Base-by-base conservation (phyloP, 1,284 basidiomycete species). In the Boletus albobrunnescens region DNA sequence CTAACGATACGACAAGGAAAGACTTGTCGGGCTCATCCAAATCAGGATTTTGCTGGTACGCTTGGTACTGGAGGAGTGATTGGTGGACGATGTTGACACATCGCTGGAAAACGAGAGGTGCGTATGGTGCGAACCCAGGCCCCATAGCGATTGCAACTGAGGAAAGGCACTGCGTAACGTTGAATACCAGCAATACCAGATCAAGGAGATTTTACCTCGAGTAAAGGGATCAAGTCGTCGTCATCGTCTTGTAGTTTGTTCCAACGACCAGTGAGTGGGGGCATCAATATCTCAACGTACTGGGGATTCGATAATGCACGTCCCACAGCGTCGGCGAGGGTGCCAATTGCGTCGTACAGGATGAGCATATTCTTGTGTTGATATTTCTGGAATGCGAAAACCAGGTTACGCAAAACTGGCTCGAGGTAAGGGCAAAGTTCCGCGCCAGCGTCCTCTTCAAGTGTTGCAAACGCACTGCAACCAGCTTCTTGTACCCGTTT, bases 291-390 rank as follows among this genome's bases (percentile, higher is more conserved):
- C 47, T 97, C 89, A 49, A 99, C 87, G 64, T 90, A 95, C 16
- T 83, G 74, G 1, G 91, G 82, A 58, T 90, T 88, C 61, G 91
- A 88, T 50, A 99, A 71, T 6, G 92, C 90, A 36, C 82, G 67
- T 8, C 94, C 94, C 31, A 99, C 95, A 13, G 94, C 92, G 65
- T 99, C 96, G 3, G 96, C 96, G 14, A 99, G 76, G 1, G 96
- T 99, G 6, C 96, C 95, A 47, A 99, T 87, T 12, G 96, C 96
- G 65, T 99, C 96, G 66, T 99, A 99, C 31, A 99, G 72, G 56
- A 99, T 99, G 54, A 99, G 78, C 78, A 99, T 84, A 66, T 99
- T 99, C 81, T 99, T 99, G 69, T 97, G 94, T 67, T 99, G 95
- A 67, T 99, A 99, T 71, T 96, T 97, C 54, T 91, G 84, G 68